Evolutionary conservation across 2,329 filamentous ascomycete species (phyloP), one percentile per base, ranked within the genome.

Genomic region (Scleromitrula shiraiana): DNA sequence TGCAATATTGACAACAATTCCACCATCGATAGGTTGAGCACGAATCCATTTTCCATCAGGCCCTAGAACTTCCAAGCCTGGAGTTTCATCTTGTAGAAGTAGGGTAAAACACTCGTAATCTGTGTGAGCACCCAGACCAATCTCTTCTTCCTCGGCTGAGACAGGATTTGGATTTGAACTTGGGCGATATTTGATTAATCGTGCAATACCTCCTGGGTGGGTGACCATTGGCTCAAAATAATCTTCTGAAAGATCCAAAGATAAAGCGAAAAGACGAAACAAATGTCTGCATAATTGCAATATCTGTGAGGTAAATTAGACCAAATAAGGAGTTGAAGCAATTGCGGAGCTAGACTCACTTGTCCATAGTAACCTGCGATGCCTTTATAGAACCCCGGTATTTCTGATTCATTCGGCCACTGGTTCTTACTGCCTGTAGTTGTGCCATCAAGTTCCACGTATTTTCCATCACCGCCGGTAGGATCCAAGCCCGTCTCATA

Each of bases 81-180:
- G 68, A 12, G 70, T 63, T 2, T 64, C 63, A 50, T 75, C 73
- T 55, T 78, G 75, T 3, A 78, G 66, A 9, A 80, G 68, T 24
- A 79, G 65, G 0, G 76, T 79, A 37, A 79, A 70, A 39, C 70
- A 70, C n/a, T 75, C 73, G 52, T 76, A 79, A 55, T 77, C 76
- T 1, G 73, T 76, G 53, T 77, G 76, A 3, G 71, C 73, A 0
- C 74, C 74, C 2, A 62, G 69, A 4, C 54, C 59, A 19, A 59
- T 55, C 24, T 62, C 58, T 41, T 59, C 58, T 23, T 56, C 54
- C 37, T 54, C 48, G 22, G 62, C 49, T 2, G 55, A 60, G 4
- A 58, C 47, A 2, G 59, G 54, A 14, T 57, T 58, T 7, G 57
- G 57, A 20, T 60, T 57, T 6, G 53, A 64, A 49, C 68, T 67